Conservation (phyloP, 2,329 filamentous ascomycete species). For the Botrytis elliptica region DNA sequence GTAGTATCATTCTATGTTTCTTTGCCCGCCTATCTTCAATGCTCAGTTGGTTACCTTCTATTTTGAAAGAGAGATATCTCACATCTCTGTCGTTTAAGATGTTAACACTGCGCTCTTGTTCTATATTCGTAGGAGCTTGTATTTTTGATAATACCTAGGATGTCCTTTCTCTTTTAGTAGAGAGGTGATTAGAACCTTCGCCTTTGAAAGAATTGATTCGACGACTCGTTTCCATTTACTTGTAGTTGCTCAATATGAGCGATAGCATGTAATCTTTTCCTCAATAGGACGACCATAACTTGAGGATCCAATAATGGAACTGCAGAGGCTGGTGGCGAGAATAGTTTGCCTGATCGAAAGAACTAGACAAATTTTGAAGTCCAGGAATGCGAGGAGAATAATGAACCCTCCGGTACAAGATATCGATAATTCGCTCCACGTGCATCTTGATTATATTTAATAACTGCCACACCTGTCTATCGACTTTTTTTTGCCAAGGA, state of each 20-base stretch:
- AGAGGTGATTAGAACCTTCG: background rate
- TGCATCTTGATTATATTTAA: background rate
- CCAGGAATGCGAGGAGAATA: background rate
- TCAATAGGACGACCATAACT: background rate
- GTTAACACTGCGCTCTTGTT: background rate
- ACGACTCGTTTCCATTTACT: background rate
- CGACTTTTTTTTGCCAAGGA: background rate
- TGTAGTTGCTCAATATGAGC: background rate
- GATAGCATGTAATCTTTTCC: background rate
- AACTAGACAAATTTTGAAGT: no score
- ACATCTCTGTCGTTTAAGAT: background rate
- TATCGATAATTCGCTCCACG: background rate
- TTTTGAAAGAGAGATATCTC: background rate
- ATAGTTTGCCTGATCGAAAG: no score
- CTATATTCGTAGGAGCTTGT: background rate
- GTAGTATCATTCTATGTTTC: background rate
- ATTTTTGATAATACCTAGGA: background rate
- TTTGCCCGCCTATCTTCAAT: background rate
- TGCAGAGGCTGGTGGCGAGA: background rate
- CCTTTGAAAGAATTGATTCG: background rate
- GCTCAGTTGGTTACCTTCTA: background rate
- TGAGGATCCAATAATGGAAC: background rate
- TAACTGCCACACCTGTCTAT: background rate
- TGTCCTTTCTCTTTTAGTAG: rapidly evolving
- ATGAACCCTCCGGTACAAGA: background rate